Evolutionary conservation across 1,139 yeast species (phyloP), one percentile per base, ranked within the genome.

Genomic region (Sugiyamaella sp.): DNA sequence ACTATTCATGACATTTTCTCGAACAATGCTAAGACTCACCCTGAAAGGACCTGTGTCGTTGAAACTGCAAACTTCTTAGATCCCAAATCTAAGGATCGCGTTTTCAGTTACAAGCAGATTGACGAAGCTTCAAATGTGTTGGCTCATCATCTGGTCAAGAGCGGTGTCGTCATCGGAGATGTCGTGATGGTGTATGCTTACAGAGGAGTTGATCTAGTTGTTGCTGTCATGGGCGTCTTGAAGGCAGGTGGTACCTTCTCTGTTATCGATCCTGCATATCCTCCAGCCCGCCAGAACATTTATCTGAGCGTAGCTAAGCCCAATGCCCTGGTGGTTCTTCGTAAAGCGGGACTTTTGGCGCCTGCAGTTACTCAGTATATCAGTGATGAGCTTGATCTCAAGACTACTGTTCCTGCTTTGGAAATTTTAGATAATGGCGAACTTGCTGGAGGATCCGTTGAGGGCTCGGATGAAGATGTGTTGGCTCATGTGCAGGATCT

Each of bases 241-340:
- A 93, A 93, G 73, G 97, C 99, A 1, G 99, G 99, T 62, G 99
- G 97, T 16, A 91, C 99, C 0, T 93, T 93, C 69, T 91, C 97
- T 4, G 99, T 95, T 24, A 93, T 93, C 62, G 99, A 93, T 68
- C 99, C 99, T 4, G 98, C 99, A 1, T 93, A 93, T 70, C 99
- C 99, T 40, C 97, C 99, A 20, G 96, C 96, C 6, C 84, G 99
- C 72, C 99, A 93, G 71, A 93, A 89, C 63, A 83, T 93, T 59
- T 93, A 93, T 69, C 79, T 93, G 58, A 82, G 87, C 35, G 99
- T 93, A 12, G 98, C 99, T 39, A 84, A 86, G 70, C 99, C 99
- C 40, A 81, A 75, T 64, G 99, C 96, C 59, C 78, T 93, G 63
- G 85, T 93, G 60, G 96, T 91, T 24, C 84, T 93, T 65, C 85